phyloP scores from a whole-genome alignment of 306 rosid genomes.

The Boehmeria nivea region DNA sequence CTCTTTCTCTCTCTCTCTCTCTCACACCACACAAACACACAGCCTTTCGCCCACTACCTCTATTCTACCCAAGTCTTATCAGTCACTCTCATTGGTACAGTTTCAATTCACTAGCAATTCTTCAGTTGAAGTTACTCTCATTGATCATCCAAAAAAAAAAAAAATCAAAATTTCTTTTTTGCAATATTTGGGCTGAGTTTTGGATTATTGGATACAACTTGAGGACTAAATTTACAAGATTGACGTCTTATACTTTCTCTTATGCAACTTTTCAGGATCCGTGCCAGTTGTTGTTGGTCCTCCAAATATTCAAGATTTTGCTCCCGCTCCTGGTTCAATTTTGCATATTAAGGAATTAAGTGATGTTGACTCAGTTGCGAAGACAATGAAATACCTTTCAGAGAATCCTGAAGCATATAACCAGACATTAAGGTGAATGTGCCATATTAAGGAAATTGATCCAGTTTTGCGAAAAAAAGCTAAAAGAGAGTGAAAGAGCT shows the following conservation, averaged over 20 bases:
- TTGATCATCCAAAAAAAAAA: no score
- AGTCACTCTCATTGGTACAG: neutral
- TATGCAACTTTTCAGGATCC: conserved; percentile 42
- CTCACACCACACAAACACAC: no score
- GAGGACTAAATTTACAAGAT: conserved; percentile 4
- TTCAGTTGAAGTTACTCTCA: neutral
- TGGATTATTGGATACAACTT: conserved; percentile 1
- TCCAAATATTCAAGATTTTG: conserved; percentile 84
- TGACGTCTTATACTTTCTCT: conserved; percentile 7
- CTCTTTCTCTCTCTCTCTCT: conserved; percentile 14
- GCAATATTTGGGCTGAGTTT: neutral
- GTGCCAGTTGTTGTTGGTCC: conserved; percentile 92
- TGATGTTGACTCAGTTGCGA: conserved; percentile 66
- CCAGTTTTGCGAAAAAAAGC: neutral
- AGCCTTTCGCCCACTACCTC: no score
- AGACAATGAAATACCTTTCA: conserved; percentile 65
- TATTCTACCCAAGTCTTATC: no score
- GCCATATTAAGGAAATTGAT: neutral
- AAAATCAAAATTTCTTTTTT: no score
- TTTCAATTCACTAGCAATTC: neutral
- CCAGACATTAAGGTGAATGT: conserved; percentile 60
- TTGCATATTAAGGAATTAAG: conserved; percentile 63
- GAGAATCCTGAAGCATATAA: conserved; percentile 76
- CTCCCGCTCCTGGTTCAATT: conserved; percentile 68
- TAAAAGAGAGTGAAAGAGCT: no score